These are phyloP conservation scores for Russula earlei DNA, from an alignment of 768 basidiomycete genomes.

Conservation along the genomic window DNA sequence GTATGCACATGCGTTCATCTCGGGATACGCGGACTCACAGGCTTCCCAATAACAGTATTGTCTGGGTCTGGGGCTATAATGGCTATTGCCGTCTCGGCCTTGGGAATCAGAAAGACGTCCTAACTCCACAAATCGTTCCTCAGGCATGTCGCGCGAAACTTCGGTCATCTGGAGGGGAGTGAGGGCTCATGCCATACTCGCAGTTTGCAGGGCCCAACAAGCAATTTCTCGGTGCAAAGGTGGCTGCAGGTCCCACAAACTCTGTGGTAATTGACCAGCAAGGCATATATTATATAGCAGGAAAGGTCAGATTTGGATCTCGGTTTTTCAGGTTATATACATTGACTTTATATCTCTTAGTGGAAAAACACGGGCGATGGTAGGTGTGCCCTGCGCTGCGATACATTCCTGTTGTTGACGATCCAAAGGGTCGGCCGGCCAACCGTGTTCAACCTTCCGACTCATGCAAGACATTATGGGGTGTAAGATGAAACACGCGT, in stretches of 20 bases:
- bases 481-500: slow-evolving; percentile 62
- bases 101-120: slow-evolving; percentile 71
- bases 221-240: slow-evolving; percentile 46
- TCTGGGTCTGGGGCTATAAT: slow-evolving; percentile 84
- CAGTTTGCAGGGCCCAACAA: slow-evolving; percentile 71
- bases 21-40: background rate
- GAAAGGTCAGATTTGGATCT: slow-evolving; percentile 40
- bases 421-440: slow-evolving; percentile 73
- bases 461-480: slow-evolving; percentile 84
- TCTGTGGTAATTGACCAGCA: slow-evolving; percentile 79
- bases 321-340: background rate
- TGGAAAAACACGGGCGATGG: slow-evolving; percentile 97
- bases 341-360: slow-evolving; percentile 29
- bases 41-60: slow-evolving; percentile 39
- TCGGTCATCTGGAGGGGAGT: background rate
- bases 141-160: slow-evolving; percentile 37
- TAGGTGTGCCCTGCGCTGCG: slow-evolving; percentile 22
- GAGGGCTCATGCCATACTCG: background rate
- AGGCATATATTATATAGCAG: slow-evolving; percentile 82
- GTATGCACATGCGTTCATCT: slow-evolving; percentile 29
- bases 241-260: slow-evolving; percentile 76
- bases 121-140: slow-evolving; percentile 77
- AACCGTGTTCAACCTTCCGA: slow-evolving; percentile 81
- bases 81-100: slow-evolving; percentile 88
- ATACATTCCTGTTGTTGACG: slow-evolving; percentile 3